phyloP scores from a whole-genome alignment of 352 stramenopile species.

The Phytophthora multivora region DNA sequence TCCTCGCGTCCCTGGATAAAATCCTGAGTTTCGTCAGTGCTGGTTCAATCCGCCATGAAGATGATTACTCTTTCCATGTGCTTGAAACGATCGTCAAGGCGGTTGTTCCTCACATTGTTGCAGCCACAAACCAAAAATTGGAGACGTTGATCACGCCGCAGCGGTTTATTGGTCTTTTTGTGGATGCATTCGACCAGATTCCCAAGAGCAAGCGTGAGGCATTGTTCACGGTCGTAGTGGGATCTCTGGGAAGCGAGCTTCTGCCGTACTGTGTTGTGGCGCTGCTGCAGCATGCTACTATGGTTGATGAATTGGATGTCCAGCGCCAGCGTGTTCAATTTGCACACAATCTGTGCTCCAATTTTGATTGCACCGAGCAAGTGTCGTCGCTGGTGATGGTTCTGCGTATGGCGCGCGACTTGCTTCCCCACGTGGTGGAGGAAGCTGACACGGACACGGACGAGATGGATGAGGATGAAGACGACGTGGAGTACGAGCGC shows the following conservation, averaged over 20 bases:
- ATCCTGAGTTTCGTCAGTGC: slow-evolving; percentile 71
- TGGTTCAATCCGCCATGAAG: slow-evolving; percentile 69
- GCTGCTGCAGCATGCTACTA: slow-evolving; percentile 50
- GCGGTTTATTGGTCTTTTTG: slow-evolving; percentile 81
- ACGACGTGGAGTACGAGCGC: slow-evolving; percentile 53
- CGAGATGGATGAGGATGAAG: slow-evolving; percentile 72
- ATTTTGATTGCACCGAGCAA: slow-evolving; percentile 61
- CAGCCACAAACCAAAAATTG: slow-evolving; percentile 14
- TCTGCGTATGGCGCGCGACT: slow-evolving; percentile 62
- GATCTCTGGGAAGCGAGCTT: slow-evolving; percentile 51
- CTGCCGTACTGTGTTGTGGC: slow-evolving; percentile 62
- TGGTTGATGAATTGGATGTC: slow-evolving; percentile 35
- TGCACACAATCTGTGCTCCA: slow-evolving; percentile 66
- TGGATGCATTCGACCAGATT: slow-evolving; percentile 74
- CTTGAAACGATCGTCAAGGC: slow-evolving; percentile 86
- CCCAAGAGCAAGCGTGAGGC: slow-evolving; percentile 54
- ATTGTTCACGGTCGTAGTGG: slow-evolving; percentile 73
- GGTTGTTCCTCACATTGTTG: slow-evolving; percentile 79
- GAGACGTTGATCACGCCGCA: slow-evolving; percentile 56
- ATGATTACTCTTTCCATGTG: slow-evolving; percentile 89
- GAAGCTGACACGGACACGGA: slow-evolving; percentile 79
- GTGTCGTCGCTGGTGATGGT: slow-evolving; percentile 64
- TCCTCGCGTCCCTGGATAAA: slow-evolving; percentile 78
- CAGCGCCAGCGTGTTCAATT: slow-evolving; percentile 62
- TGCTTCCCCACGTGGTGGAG: slow-evolving; percentile 69